Conservation (phyloP, 2,329 filamentous ascomycete species). For the Fusarium transvaalense region DNA sequence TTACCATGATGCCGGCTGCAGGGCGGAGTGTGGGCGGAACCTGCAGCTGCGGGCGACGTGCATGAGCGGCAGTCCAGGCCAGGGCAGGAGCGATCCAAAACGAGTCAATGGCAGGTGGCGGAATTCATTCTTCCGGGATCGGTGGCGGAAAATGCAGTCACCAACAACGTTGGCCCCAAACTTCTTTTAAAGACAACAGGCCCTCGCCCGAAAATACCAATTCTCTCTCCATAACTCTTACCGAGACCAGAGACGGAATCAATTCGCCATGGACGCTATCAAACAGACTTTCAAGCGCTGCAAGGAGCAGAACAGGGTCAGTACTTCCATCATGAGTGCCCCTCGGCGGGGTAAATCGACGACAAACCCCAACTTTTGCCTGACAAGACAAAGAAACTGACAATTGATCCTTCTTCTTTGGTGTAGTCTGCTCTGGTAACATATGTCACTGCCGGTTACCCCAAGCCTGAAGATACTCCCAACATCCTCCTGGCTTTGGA, state of each 20-base stretch:
- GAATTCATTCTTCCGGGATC: slow-evolving; percentile 50
- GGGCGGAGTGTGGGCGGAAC: slow-evolving; percentile 40
- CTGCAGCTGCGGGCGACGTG: slow-evolving; percentile 38
- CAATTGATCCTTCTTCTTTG: slow-evolving; percentile 12
- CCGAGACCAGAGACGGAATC: slow-evolving; percentile 16
- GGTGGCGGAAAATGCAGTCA: slow-evolving; percentile 45
- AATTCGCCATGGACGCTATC: slow-evolving; percentile 65
- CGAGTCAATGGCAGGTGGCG: slow-evolving; percentile 41
- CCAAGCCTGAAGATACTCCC: slow-evolving; percentile 82
- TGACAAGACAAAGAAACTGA: slow-evolving; percentile 35
- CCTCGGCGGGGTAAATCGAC: slow-evolving; percentile 48
- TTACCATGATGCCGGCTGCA: slow-evolving; percentile 36
- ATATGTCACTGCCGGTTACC: slow-evolving; percentile 96
- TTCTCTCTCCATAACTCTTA: slow-evolving; percentile 8
- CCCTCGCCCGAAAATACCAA: slow-evolving; percentile 9
- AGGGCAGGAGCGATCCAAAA: background rate
- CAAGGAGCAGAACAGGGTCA: slow-evolving; percentile 70
- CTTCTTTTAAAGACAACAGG: slow-evolving; percentile 32
- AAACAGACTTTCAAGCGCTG: slow-evolving; percentile 71
- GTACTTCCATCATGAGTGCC: slow-evolving; percentile 49
- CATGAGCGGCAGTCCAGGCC: slow-evolving; percentile 35
- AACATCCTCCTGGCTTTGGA: slow-evolving; percentile 90
- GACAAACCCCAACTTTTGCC: slow-evolving; percentile 6
- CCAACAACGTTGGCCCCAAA: slow-evolving; percentile 21
- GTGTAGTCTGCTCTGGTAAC: slow-evolving; percentile 85